Conservation (phyloP, 495 filamentous ascomycete genomes). For the Filosporella fistucella region DNA sequence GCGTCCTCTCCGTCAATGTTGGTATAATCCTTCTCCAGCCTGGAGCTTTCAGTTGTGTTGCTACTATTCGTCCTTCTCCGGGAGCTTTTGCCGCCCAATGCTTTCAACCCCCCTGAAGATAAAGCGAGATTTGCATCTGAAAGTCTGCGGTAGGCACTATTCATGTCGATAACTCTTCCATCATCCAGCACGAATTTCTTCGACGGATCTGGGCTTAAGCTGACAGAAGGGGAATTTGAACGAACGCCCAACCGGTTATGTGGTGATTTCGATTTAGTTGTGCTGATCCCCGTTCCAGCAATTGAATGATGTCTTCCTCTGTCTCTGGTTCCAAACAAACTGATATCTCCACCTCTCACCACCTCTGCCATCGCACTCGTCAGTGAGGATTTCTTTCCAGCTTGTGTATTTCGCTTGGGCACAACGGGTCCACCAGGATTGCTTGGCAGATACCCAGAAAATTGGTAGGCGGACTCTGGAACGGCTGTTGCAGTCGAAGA, state of each 20-base stretch:
- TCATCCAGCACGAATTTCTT: slow-evolving; percentile 42
- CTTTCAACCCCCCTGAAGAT: slow-evolving; percentile 48
- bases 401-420: slow-evolving; percentile 40
- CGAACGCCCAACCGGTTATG: slow-evolving; percentile 46
- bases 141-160: slow-evolving; percentile 54
- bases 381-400: slow-evolving; percentile 27
- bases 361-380: slow-evolving; percentile 43
- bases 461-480: slow-evolving; percentile 45
- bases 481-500: slow-evolving; percentile 1
- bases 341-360: slow-evolving; percentile 40
- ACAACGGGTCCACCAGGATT: slow-evolving; percentile 36
- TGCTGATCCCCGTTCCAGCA: slow-evolving; percentile 30
- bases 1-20: slow-evolving; percentile 55
- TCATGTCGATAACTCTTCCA: slow-evolving; percentile 50
- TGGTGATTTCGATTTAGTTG: slow-evolving; percentile 56
- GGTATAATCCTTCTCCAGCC: slow-evolving; percentile 70
- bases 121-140: slow-evolving; percentile 60
- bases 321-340: slow-evolving; percentile 34
- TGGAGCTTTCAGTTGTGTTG: slow-evolving; percentile 26
- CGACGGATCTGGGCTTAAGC: slow-evolving; percentile 27
- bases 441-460: slow-evolving; percentile 44
- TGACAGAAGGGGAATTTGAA: slow-evolving; percentile 59
- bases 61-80: slow-evolving; percentile 18
- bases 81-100: slow-evolving; percentile 31
- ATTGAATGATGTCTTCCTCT: slow-evolving; percentile 42